phyloP scores from a whole-genome alignment of 2,329 filamentous ascomycete species.

The Dactylellina sp. region DNA sequence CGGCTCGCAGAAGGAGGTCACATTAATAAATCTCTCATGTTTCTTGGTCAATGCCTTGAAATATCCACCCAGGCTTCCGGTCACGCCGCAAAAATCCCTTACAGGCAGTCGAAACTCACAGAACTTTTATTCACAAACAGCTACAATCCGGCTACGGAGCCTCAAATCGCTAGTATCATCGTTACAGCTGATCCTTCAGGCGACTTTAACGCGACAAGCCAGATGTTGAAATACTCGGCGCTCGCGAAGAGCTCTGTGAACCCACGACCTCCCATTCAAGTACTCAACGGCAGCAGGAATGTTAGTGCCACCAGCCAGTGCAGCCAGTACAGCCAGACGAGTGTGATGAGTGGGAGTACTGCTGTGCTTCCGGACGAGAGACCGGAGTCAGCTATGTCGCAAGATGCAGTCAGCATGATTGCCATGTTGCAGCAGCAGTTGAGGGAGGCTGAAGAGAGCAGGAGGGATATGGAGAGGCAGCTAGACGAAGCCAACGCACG shows the following conservation, averaged over 20 bases:
- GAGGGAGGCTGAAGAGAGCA: conserved; percentile 76
- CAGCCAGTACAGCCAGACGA: conserved; percentile 79
- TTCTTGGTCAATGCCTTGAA: conserved; percentile 94
- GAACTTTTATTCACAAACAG: conserved; percentile 89
- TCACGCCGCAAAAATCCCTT: conserved; percentile 70
- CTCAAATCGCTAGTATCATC: conserved; percentile 93
- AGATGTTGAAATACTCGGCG: conserved; percentile 93
- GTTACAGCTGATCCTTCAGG: conserved; percentile 92
- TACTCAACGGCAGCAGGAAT: conserved; percentile 50
- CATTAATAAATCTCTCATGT: conserved; percentile 99
- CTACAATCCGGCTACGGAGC: conserved; percentile 74
- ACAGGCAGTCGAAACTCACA: conserved; percentile 85
- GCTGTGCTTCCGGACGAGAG: conserved; percentile 63
- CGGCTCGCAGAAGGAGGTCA: conserved; percentile 96
- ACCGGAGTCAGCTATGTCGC: conserved; percentile 73
- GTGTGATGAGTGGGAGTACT: conserved; percentile 70
- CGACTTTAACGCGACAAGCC: conserved; percentile 96
- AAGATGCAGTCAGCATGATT: conserved; percentile 81
- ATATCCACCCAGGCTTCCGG: conserved; percentile 73
- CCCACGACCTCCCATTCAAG: conserved; percentile 70
- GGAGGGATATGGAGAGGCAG: conserved; percentile 78
- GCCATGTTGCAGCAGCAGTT: conserved; percentile 78
- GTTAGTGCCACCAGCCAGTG: conserved; percentile 45
- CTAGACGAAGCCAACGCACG: conserved; percentile 76
- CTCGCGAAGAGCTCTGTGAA: conserved; percentile 93